Evolutionary conservation across 352 stramenopile genomes (phyloP), one percentile per base, ranked within the genome.

Genomic region (Phytophthora vignae): DNA sequence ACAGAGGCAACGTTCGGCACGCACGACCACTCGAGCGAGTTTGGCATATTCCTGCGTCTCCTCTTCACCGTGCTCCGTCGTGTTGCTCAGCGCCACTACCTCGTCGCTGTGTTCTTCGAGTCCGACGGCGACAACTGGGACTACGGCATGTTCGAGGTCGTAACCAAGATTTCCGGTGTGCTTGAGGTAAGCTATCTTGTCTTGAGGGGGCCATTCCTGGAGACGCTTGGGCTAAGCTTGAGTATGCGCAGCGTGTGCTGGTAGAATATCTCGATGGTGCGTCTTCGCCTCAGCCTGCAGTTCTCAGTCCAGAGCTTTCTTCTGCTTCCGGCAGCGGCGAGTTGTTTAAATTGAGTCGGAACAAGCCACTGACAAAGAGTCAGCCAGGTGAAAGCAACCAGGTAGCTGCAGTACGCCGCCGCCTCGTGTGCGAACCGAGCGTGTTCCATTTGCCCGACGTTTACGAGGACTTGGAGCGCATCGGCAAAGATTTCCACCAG

Each of bases 361-460:
- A 92, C 67, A 90, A 87, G 29, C 74, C 67, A 19, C 57, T 69
- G 36, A 77, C 78, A 2, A 78, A 84, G 19, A 72, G 78, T 14
- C 59, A 75, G 4, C 22, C 79, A 22, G 36, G 73, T 42, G 78
- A 86, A 8, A 64, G 36, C 10, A 71, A 72, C 25, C n/a, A 73
- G 59, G 60, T 72, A 29, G 69, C 65, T 55, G 49, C 49, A 66
- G 68, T 60, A 55, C 40, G 49, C 17, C 29, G 38, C 36, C 65
- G 44, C 1, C 76, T 83, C 2, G 85, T 94, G 29, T 95, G 88
- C 40, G 85, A 93, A 19, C 74, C 84, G 0, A 94, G 85, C 44
- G 78, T 94, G 15, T 96, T 93, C 50, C 86, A 94, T 48, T 71
- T 96, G 19, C 84, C 87, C 2, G 76, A 90, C 2, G 87, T 93